A percentile compares a stretch with the other conserved stretches of the same genome.
Evolutionary conservation across 2,329 filamentous ascomycete genomes (phyloP).

Genomic region (Diaporthe capsici): DNA sequence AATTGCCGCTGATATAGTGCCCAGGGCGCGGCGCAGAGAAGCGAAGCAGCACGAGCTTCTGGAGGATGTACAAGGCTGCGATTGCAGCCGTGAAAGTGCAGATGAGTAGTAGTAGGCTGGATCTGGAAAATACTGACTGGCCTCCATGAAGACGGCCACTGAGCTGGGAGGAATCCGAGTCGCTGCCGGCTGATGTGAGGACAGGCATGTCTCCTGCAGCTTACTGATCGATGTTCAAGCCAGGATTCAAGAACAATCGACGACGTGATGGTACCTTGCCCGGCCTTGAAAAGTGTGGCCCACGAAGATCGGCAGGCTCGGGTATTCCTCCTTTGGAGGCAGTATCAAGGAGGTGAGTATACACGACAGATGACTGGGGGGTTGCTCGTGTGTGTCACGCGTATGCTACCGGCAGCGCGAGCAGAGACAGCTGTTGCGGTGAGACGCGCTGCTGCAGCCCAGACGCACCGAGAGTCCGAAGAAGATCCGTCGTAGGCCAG

Average conservation of each 20-base stretch:
- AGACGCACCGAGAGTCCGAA: slow-evolving; percentile 31
- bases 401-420: slow-evolving; percentile 1
- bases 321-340: neutral
- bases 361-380: neutral
- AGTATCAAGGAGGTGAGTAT: slow-evolving; percentile 4
- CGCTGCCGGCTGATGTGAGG: slow-evolving; percentile 35
- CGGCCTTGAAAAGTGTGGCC: slow-evolving; percentile 1
- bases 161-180: slow-evolving; percentile 24
- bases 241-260: neutral
- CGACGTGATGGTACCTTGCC: slow-evolving; percentile 7
- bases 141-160: slow-evolving; percentile 21
- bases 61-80: slow-evolving; percentile 2
- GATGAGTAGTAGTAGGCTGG: neutral
- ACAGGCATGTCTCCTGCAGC: slow-evolving; percentile 37
- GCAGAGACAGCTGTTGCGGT: slow-evolving; percentile 1
- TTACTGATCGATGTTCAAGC: slow-evolving; percentile 2
- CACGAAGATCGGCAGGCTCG: slow-evolving; percentile 27
- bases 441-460: slow-evolving; percentile 24
- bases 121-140: slow-evolving; percentile 1
- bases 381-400: slow-evolving; percentile 1
- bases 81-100: neutral
- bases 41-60: neutral
- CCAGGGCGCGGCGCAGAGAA: neutral
- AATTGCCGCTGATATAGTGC: neutral
- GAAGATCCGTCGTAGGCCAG: slow-evolving; percentile 9